Conservation (phyloP, 108 stramenopile genomes). For the Skeletonema marinoi region DNA sequence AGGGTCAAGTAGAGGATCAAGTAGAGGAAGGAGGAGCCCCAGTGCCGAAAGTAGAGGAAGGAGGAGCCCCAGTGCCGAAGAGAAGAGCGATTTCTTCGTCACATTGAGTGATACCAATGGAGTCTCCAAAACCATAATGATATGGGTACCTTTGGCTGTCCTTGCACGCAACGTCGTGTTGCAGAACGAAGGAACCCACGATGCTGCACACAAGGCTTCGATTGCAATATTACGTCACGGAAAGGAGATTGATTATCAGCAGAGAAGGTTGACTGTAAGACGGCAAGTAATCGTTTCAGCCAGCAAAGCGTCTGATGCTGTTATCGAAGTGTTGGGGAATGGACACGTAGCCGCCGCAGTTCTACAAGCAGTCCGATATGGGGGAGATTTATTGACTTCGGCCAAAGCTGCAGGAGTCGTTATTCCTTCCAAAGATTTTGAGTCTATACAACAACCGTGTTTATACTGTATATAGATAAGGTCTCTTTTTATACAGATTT, state of each 20-base stretch:
- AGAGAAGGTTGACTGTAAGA: background rate
- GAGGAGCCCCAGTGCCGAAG: background rate
- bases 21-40: too few species aligned
- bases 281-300: background rate
- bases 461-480: too few species aligned
- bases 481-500: too few species aligned
- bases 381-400: background rate
- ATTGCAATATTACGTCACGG: background rate
- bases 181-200: background rate
- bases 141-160: background rate
- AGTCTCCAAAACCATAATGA: background rate
- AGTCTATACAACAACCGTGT: too few species aligned
- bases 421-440: background rate
- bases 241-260: background rate
- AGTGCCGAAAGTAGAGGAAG: background rate
- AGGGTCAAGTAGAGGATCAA: too few species aligned
- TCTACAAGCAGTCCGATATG: background rate
- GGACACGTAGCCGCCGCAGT: background rate
- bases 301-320: background rate
- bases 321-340: background rate
- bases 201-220: background rate
- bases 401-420: background rate
- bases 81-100: background rate
- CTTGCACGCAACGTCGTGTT: background rate
- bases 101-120: background rate